phyloP scores from a whole-genome alignment of 2,329 filamentous ascomycete genomes.

The Mycogone perniciosa region DNA sequence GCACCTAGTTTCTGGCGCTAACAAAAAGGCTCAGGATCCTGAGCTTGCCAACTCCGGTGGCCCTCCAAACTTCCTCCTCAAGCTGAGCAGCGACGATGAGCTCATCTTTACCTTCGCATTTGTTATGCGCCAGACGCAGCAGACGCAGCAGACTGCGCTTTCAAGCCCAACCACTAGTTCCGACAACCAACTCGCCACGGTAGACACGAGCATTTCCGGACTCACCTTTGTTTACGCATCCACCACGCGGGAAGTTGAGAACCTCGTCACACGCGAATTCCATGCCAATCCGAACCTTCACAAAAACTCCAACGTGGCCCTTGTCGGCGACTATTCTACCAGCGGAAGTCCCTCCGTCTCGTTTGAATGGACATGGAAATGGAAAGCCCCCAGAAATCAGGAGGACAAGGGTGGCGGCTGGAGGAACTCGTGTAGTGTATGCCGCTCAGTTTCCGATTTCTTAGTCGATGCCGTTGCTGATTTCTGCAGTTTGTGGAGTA shows the following conservation, averaged over 20 bases:
- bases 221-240: slow-evolving; percentile 90
- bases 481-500: slow-evolving; percentile 80
- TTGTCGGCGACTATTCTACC: slow-evolving; percentile 88
- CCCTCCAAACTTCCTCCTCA: slow-evolving; percentile 72
- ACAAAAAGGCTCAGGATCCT: slow-evolving; percentile 57
- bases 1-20: slow-evolving; percentile 9
- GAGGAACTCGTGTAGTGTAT: slow-evolving; percentile 88
- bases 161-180: slow-evolving; percentile 37
- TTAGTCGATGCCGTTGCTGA: slow-evolving; percentile 18
- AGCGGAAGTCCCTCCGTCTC: slow-evolving; percentile 75
- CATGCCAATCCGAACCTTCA: slow-evolving; percentile 95
- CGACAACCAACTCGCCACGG: slow-evolving; percentile 39
- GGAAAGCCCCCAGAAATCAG: slow-evolving; percentile 75
- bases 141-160: slow-evolving; percentile 24
- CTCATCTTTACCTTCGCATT: slow-evolving; percentile 92
- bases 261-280: slow-evolving; percentile 89
- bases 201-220: slow-evolving; percentile 76
- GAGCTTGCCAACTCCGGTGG: slow-evolving; percentile 48
- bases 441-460: slow-evolving; percentile 21
- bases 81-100: slow-evolving; percentile 85
- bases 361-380: slow-evolving; percentile 96
- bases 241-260: slow-evolving; percentile 81
- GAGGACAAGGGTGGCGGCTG: slow-evolving; percentile 88
- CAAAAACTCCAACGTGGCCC: slow-evolving; percentile 91
- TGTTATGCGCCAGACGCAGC: slow-evolving; percentile 53